Evolutionary conservation across 345 rosid species (phyloP).

Genomic region (Hibiscus tridactylites): DNA sequence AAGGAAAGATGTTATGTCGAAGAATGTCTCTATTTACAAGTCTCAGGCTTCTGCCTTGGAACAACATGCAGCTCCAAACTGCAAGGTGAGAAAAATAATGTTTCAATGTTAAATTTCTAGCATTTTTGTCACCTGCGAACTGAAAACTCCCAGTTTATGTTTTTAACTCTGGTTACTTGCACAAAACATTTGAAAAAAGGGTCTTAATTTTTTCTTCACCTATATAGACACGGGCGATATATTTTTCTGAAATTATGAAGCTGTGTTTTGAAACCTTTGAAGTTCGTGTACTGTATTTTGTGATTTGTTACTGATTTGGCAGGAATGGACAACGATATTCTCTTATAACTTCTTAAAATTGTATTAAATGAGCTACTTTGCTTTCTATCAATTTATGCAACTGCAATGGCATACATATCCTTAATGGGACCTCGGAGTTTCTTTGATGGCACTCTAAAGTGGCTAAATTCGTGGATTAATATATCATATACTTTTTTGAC

Average conservation of each 20-base stretch:
- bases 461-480: not conserved
- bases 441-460: not conserved
- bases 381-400: not conserved
- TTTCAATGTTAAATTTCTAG: not conserved
- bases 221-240: not conserved
- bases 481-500: not conserved
- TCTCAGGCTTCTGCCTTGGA: slow-evolving; percentile 95
- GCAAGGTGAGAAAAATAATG: slow-evolving; percentile 60
- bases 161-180: not conserved
- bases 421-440: not conserved
- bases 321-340: not conserved
- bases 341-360: not conserved
- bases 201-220: not conserved
- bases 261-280: not conserved
- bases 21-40: slow-evolving; percentile 94
- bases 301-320: not conserved
- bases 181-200: not conserved
- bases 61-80: slow-evolving; percentile 82
- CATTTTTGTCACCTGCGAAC: not conserved
- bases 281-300: not conserved
- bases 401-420: not conserved
- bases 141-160: not conserved
- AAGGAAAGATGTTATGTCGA: slow-evolving; percentile 97
- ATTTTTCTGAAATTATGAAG: not conserved
- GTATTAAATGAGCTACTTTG: not conserved